A percentile compares a stretch with the other conserved stretches of the same genome.
Evolutionary conservation across 2,329 filamentous ascomycete genomes (phyloP).

Genomic region (Herpotrichia juniperi): DNA sequence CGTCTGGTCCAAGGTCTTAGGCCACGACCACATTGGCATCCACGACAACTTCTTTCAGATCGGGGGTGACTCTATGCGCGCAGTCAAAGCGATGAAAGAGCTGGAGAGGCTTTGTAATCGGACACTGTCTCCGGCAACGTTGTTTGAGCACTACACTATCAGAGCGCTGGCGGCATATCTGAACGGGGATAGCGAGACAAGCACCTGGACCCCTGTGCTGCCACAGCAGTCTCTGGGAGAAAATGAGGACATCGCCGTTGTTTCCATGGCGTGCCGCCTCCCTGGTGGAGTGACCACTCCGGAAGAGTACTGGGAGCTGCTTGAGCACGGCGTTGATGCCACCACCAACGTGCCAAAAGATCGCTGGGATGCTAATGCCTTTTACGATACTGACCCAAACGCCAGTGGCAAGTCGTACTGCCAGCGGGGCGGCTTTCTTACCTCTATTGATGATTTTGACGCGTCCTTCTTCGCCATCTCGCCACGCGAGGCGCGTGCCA

Average conservation of each 20-base stretch:
- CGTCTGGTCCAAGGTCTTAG: conserved; percentile 19
- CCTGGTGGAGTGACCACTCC: conserved; percentile 31
- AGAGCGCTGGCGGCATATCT: conserved; percentile 30
- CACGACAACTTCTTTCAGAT: conserved; percentile 3
- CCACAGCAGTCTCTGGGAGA: background rate
- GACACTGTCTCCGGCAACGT: conserved; percentile 17
- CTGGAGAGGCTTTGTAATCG: conserved; percentile 28
- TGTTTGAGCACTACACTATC: conserved; percentile 35
- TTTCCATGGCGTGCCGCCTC: conserved; percentile 35
- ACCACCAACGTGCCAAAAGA: conserved; percentile 32
- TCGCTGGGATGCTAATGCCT: conserved; percentile 31
- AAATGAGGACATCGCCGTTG: conserved; percentile 22
- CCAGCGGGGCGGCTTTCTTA: conserved; percentile 21
- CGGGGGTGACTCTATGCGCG: conserved; percentile 24
- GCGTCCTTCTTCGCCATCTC: conserved; percentile 24
- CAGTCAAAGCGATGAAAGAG: conserved; percentile 46
- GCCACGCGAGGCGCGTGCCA: conserved; percentile 16
- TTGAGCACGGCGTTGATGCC: conserved; percentile 29
- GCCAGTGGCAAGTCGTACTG: background rate
- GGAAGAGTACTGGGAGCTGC: conserved; percentile 38
- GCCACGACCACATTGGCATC: background rate
- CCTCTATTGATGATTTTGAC: conserved; percentile 34
- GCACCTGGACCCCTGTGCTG: background rate
- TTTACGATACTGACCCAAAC: conserved; percentile 13
- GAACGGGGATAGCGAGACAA: background rate